Percentiles rank a stretch among this genome's conserved stretches.
Evolutionary conservation across 1,139 yeast species (phyloP).

Genomic region (Wickerhamomyces sp.): DNA sequence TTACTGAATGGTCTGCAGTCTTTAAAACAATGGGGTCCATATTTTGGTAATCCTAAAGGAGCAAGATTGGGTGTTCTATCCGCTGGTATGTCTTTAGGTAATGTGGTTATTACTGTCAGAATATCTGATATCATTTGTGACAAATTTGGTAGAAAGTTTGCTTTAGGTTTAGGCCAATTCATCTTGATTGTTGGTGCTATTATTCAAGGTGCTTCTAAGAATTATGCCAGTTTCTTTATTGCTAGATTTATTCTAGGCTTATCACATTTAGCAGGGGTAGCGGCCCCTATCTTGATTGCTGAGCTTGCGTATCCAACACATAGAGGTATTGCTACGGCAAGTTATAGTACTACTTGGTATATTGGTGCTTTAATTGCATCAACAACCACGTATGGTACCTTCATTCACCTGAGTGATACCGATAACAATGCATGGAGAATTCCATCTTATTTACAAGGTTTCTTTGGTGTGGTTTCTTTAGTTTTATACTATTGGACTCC

Average conservation of each 20-base stretch:
- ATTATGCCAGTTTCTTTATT: conserved; percentile 31
- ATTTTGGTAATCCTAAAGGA: conserved; percentile 37
- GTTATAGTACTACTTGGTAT: conserved; percentile 45
- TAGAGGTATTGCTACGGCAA: conserved; percentile 40
- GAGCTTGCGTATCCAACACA: conserved; percentile 39
- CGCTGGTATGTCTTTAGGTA: conserved; percentile 48
- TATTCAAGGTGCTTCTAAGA: conserved; percentile 36
- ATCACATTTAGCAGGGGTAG: conserved; percentile 29
- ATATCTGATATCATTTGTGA: conserved; percentile 35
- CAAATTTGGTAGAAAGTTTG: conserved; percentile 38
- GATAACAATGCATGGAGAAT: conserved; percentile 37
- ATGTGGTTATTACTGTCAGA: conserved; percentile 14
- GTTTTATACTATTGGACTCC: conserved; percentile 43
- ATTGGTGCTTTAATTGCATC: conserved; percentile 55
- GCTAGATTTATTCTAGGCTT: conserved; percentile 34
- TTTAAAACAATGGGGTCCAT: conserved; percentile 14
- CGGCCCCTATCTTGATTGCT: conserved; percentile 31
- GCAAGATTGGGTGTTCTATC: conserved; percentile 37
- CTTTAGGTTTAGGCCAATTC: conserved; percentile 34
- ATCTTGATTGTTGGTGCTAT: conserved; percentile 40
- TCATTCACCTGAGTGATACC: conserved; percentile 28
- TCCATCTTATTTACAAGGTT: conserved; percentile 36
- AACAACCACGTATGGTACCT: conserved; percentile 43
- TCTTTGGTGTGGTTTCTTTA: conserved; percentile 29
- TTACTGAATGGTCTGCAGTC: conserved; percentile 46